Evolutionary conservation across 768 basidiomycete genomes (phyloP), one percentile per base, ranked within the genome.

Genomic region (Amanita polypyramis): DNA sequence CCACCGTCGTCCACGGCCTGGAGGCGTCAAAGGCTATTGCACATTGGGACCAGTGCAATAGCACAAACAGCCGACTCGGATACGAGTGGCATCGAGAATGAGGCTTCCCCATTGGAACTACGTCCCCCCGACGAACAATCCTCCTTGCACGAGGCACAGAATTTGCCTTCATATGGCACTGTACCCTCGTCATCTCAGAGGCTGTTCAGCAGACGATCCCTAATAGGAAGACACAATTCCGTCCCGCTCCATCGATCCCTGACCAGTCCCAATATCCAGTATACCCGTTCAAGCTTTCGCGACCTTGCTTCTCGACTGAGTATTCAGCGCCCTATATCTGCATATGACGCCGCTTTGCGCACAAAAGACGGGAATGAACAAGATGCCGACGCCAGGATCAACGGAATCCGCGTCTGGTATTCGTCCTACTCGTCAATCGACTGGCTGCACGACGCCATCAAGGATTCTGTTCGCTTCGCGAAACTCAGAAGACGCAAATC

Each of bases 361-460:
- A 52, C 56, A 29, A 65, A 65, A 44, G 62, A 67, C 54, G 62
- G 66, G 20, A 62, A 58, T 36, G 75, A 70, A 5, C 61, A 69
- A 14, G 78, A 75, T 38, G 61, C 72, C 14, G 82, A 80, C 49
- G 72, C 79, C 27, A 80, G 78, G 58, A 79, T 80, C 42, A 95
- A 95, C 55, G 93, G 93, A 30, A 81, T 90, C 49, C 83, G 90
- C 21, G 88, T 92, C 29, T 88, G 84, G 89, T 92, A 91, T 62
- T 81, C 85, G 9, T 88, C 86, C 2, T 95, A 82, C 67, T 82
- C 88, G 0, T 91, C 87, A 15, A 85, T 95, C 49, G 93, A 97
- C 64, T 97, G 94, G 95, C 70, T 97, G 46, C 95, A 97, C 57
- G 95, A 97, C 67, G 77, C 89, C 34, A 90, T 97, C 69, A 94